Evolutionary conservation across 805 yeast genomes (phyloP).

Genomic region (Ogataea nitratoaversa): DNA sequence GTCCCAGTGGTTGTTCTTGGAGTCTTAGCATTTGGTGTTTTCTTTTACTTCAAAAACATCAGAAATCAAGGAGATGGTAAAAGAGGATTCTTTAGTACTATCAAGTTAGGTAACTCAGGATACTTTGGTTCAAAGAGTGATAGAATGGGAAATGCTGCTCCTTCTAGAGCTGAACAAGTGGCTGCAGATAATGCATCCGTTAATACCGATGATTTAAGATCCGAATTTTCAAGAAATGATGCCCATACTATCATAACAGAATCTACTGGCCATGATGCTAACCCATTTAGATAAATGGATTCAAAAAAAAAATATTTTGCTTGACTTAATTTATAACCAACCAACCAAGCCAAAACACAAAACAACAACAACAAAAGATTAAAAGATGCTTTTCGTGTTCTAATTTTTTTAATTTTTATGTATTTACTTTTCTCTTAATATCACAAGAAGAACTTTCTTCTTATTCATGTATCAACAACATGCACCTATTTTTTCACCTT

Average conservation of each 20-base stretch:
- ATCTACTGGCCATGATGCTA: conserved; percentile 11
- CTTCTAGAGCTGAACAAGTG: conserved; percentile 5
- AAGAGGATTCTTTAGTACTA: conserved; percentile 15
- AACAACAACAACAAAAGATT: too few relatives aligned
- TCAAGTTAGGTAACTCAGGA: conserved; percentile 11
- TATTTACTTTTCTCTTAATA: too few relatives aligned
- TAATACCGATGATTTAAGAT: conserved; percentile 19
- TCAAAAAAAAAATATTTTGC: too few relatives aligned
- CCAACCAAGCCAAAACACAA: too few relatives aligned
- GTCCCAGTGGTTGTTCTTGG: conserved; percentile 36
- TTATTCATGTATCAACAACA: too few relatives aligned
- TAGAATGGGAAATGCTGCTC: conserved; percentile 7
- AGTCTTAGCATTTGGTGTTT: conserved; percentile 27
- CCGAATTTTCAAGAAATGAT: conserved; percentile 11
- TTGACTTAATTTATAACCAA: too few relatives aligned
- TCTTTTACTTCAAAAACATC: conserved; percentile 29
- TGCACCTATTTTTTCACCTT: too few relatives aligned
- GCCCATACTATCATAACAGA: conserved; percentile 14
- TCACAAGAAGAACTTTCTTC: too few relatives aligned
- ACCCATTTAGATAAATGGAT: conserved; percentile 15
- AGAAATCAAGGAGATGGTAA: conserved; percentile 11
- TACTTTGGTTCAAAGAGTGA: conserved; percentile 10
- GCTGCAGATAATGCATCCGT: conserved; percentile 15
- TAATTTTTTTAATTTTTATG: too few relatives aligned
- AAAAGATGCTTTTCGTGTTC: too few relatives aligned